Evolutionary conservation across 2,329 filamentous ascomycete species (phyloP), one percentile per base, ranked within the genome.

Genomic region (Lasiodiplodia citricola): DNA sequence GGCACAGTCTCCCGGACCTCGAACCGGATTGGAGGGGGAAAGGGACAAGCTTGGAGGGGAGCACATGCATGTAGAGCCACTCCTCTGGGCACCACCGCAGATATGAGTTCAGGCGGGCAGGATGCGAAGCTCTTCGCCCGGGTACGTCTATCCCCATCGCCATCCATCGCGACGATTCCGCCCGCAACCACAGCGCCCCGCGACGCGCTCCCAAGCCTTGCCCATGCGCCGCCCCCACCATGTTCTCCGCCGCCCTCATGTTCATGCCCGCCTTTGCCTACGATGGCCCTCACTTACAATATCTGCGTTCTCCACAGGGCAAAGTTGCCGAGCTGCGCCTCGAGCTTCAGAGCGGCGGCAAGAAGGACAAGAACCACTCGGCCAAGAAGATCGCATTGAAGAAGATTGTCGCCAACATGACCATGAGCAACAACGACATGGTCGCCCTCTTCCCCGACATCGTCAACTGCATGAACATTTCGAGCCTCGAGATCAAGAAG

Each of bases 391-490:
- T 97, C 78, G 94, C 96, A 13, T 87, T 99, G 71, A 99, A 99
- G 87, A 97, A 97, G 87, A 98, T 99, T 74, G 96, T 99, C 75
- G 96, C 96, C 79, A 99, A 99, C 80, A 99, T 99, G 96, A 99
- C 96, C 72, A 99, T 99, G 96, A 98, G 95, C 88, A 99, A 99
- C 83, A 99, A 98, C 78, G 96, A 99, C 81, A 99, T 99, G 96
- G 92, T 98, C 67, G 94, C 93, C 50, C 85, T 99, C 65, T 99
- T 99, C 75, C 94, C 95, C 21, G 96, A 99, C 78, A 92, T 99
- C 70, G 92, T 99, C 74, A 90, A 86, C 71, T 98, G 95, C 85
- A 99, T 99, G 96, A 90, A 92, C 74, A 92, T 99, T 71, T 91
- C 91, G 65, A 97, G 92, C 75, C 84, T 99, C 79, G 96, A 99